A percentile compares a stretch with the other conserved stretches of the same genome.
These are phyloP conservation scores for Coffea canephora DNA, from an alignment of 257 asterid genomes.

Conservation along the genomic window DNA sequence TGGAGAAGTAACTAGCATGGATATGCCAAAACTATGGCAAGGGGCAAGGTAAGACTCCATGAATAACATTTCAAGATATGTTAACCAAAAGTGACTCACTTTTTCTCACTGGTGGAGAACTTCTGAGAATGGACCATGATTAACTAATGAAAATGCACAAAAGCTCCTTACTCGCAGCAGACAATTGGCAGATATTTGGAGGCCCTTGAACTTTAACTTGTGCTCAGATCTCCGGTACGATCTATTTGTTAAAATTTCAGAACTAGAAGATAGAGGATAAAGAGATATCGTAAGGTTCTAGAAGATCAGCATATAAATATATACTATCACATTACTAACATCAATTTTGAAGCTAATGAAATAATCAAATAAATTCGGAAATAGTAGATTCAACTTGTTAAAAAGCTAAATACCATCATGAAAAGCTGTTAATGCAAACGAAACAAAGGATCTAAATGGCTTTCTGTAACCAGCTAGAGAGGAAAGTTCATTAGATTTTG, in stretches of 20 bases:
- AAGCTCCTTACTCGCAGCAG: constrained; percentile 36
- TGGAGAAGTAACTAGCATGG: constrained; percentile 75
- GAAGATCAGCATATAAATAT: background rate
- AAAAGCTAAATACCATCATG: background rate
- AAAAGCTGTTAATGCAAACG: background rate
- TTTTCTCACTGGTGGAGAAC: constrained; percentile 36
- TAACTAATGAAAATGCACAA: constrained; percentile 28
- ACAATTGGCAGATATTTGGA: constrained; percentile 37
- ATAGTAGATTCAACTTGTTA: background rate
- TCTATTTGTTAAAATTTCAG: constrained; percentile 62
- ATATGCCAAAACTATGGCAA: constrained; percentile 16
- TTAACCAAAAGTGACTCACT: constrained; percentile 35
- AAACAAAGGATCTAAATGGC: background rate
- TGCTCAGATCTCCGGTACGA: constrained; percentile 79
- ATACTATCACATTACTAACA: background rate
- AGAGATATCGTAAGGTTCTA: constrained; percentile 1
- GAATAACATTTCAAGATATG: background rate
- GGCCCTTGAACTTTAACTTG: constrained; percentile 61
- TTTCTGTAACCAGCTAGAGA: background rate
- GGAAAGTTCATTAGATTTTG: background rate
- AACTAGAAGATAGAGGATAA: constrained; percentile 38
- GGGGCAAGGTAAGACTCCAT: constrained; percentile 9
- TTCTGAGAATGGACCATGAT: constrained; percentile 41
- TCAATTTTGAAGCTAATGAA: background rate
- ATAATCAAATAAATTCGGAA: background rate